A percentile compares a stretch with the other conserved stretches of the same genome.
These are phyloP conservation scores for Fusarium neocosmosporiellum DNA, from an alignment of 2,329 filamentous ascomycete genomes.

Conservation along the genomic window DNA sequence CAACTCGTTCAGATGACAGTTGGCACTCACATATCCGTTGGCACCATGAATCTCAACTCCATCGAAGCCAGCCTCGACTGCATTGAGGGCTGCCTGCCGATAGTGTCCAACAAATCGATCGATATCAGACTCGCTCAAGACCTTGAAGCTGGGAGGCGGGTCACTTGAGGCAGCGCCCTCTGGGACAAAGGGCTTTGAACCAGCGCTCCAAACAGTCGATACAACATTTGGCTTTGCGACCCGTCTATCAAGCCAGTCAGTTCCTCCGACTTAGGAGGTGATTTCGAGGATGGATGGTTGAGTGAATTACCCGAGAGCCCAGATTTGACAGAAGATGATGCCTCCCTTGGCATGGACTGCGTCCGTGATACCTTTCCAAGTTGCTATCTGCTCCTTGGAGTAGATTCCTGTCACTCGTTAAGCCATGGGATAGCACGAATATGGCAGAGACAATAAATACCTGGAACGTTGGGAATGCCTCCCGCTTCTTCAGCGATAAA, in stretches of 20 bases:
- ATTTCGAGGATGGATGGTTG: slow-evolving; percentile 54
- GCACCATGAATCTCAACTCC: slow-evolving; percentile 72
- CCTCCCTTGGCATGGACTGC: slow-evolving; percentile 72
- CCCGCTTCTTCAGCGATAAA: slow-evolving; percentile 50
- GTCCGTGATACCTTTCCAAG: slow-evolving; percentile 71
- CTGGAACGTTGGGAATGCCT: slow-evolving; percentile 44
- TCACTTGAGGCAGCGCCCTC: slow-evolving; percentile 16
- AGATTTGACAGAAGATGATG: slow-evolving; percentile 72
- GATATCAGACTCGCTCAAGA: slow-evolving; percentile 74
- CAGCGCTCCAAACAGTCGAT: slow-evolving; percentile 30
- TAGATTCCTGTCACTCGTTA: slow-evolving; percentile 66
- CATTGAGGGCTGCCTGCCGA: slow-evolving; percentile 63
- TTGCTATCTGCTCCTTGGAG: slow-evolving; percentile 64
- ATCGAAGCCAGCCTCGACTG: slow-evolving; percentile 75
- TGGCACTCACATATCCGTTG: slow-evolving; percentile 65
- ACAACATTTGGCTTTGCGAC: slow-evolving; percentile 35
- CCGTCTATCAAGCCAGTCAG: slow-evolving; percentile 25
- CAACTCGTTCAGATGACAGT: too few species aligned
- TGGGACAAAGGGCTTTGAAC: slow-evolving; percentile 22
- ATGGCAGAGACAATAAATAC: not conserved
- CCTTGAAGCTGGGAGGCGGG: slow-evolving; percentile 50
- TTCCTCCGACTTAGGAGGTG: not conserved
- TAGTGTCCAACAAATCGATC: slow-evolving; percentile 69
- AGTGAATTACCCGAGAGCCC: slow-evolving; percentile 67
- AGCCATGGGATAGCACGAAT: not conserved